phyloP scores from a whole-genome alignment of 441 rosid species.

The Arabidopsis lyrata region DNA sequence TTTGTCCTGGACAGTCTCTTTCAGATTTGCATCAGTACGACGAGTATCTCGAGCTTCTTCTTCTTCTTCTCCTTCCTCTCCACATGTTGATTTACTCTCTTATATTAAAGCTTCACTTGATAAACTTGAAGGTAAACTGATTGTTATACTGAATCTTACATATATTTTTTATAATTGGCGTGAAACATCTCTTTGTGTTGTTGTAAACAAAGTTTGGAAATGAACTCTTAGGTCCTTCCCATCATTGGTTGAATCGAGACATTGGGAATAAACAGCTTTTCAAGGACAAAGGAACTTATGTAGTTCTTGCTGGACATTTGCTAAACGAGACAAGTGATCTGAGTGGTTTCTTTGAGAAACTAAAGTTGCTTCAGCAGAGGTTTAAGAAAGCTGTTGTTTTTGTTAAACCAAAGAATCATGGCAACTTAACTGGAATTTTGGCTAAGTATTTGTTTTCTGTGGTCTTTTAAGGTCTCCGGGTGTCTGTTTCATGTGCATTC shows the following conservation, averaged over 20 bases:
- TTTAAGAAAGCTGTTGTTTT: slow-evolving; percentile 39
- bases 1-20: slow-evolving; percentile 56
- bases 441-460: slow-evolving; percentile 15
- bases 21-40: slow-evolving; percentile 68
- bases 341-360: slow-evolving; percentile 57
- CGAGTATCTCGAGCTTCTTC: slow-evolving; percentile 49
- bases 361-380: slow-evolving; percentile 85
- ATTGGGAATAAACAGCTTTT: slow-evolving; percentile 49
- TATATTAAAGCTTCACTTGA: slow-evolving; percentile 58
- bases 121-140: slow-evolving; percentile 61
- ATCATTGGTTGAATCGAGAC: slow-evolving; percentile 79
- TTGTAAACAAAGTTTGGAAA: slow-evolving; percentile 24
- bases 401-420: slow-evolving; percentile 3
- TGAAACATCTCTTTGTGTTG: slow-evolving; percentile 15
- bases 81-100: slow-evolving; percentile 52
- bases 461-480: slow-evolving; percentile 66
- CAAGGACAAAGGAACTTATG: slow-evolving; percentile 55
- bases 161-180: not conserved
- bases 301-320: slow-evolving; percentile 66
- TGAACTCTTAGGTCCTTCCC: slow-evolving; percentile 62
- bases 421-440: slow-evolving; percentile 7
- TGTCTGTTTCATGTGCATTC: slow-evolving; percentile 64
- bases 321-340: slow-evolving; percentile 46
- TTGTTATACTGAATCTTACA: slow-evolving; percentile 8
- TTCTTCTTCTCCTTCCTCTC: slow-evolving; percentile 36